Evolutionary conservation across 225 moss, liverwort and hornwort species (phyloP).

Genomic region (Marchantia polymorpha): DNA sequence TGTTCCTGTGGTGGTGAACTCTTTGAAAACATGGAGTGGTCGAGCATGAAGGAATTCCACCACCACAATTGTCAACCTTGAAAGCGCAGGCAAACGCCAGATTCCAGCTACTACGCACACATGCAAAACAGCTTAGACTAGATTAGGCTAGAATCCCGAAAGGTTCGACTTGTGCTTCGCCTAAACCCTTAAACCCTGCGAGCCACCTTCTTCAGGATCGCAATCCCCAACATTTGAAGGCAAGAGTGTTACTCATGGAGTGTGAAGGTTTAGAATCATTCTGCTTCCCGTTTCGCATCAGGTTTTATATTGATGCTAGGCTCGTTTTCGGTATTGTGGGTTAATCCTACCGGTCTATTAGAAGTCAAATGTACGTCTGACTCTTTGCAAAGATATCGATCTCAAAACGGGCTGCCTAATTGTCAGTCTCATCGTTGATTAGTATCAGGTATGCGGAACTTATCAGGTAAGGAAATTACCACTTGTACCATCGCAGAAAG

Average conservation of each 20-base stretch:
- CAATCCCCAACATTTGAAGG: not conserved
- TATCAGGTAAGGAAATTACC: too few relatives aligned
- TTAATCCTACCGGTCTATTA: too few relatives aligned
- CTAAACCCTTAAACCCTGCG: not conserved
- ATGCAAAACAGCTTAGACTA: constrained; percentile 44
- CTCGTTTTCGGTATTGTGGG: not conserved
- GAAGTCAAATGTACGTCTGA: too few relatives aligned
- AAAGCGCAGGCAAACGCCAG: constrained; percentile 56
- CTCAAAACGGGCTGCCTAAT: too few relatives aligned
- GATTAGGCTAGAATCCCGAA: not conserved
- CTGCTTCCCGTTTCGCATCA: not conserved
- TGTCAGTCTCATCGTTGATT: too few relatives aligned
- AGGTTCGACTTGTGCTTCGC: not conserved
- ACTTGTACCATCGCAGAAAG: too few relatives aligned
- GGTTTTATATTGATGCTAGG: not conserved
- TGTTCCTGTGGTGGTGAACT: not conserved
- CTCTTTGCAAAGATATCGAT: too few relatives aligned
- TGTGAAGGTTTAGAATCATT: not conserved
- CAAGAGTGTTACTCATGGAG: not conserved
- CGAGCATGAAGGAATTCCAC: constrained; percentile 88
- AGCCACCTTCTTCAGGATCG: not conserved
- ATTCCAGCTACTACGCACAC: constrained; percentile 43
- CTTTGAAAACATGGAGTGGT: constrained; percentile 49
- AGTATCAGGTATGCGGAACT: too few relatives aligned
- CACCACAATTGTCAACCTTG: constrained; percentile 49